Base-by-base conservation (phyloP, 2,329 filamentous ascomycete species). In the Clarireedia paspali region DNA sequence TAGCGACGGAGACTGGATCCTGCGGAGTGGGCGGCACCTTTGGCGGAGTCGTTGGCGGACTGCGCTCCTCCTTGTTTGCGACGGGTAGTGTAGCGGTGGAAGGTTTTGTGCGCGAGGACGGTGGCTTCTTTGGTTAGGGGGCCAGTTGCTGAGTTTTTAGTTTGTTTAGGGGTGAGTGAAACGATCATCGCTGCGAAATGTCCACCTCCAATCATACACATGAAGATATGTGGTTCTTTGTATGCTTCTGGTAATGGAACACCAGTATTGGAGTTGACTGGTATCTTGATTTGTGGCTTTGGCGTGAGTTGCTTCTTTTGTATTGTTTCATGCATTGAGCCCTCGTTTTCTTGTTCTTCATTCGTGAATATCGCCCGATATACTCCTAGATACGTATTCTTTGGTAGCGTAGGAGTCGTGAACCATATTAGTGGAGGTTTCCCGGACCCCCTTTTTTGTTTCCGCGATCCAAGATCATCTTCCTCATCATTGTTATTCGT, bases 181-280 rank as follows among this genome's bases (percentile, higher is more conserved):
- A 99, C 88, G 10, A 97, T 78, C 91, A 97, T 97, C 50, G 89
- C 94, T 0, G 94, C 94, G 68, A 99, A 99, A 70, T 99, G 94
- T 0, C 94, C 94, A 58, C 94, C 94, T 24, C 94, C 94, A 50
- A 99, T 95, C 94, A 99, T 99, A 72, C 91, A 97, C 48, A 99
- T 80, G 68, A 99, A 97, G 50, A 96, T 84, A 68, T 97, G 91
- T 2, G 91, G 89, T 6, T 86, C 85, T 24, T 84, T 82, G 67
- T 86, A 82, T 3, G 76, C 75, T 9, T 79, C 72, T 1, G 77
- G 73, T 2, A 79, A 76, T 5, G 82, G 70, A 15, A 76, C 74
- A 2, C 83, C 81, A 48, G 84, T 83, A 56, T 82, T 83, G 39
- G 77, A 72, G 2, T 74, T 59, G 80, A 80, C 34, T 71, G 77